Conservation (phyloP, 805 yeast genomes). For the Teunomyces pallodes region DNA sequence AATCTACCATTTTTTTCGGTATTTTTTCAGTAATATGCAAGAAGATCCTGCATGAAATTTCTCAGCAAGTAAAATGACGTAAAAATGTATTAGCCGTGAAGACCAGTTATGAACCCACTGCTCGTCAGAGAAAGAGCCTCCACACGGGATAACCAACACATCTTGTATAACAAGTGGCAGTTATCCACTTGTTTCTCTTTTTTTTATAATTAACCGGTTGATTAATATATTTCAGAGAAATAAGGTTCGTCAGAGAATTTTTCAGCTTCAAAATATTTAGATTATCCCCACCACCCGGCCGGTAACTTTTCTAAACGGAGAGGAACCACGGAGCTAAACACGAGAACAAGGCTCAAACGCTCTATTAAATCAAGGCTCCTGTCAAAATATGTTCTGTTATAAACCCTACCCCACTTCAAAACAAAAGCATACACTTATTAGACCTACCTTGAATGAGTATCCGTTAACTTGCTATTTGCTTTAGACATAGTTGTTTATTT, state of each 20-base stretch:
- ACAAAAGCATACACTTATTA: not conserved
- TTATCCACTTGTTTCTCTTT: not conserved
- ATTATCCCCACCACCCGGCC: not conserved
- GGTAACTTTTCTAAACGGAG: not conserved
- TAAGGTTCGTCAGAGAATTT: not conserved
- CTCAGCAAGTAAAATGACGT: slow-evolving; percentile 1
- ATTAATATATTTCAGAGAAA: not conserved
- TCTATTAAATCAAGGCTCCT: not conserved
- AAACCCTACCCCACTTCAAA: not conserved
- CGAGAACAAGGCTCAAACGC: not conserved
- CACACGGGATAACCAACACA: not conserved
- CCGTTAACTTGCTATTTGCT: too few relatives aligned
- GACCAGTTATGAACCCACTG: not conserved
- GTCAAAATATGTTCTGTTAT: not conserved
- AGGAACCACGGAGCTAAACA: not conserved
- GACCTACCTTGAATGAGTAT: too few relatives aligned
- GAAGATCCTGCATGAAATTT: not conserved
- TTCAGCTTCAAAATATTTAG: not conserved
- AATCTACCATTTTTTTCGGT: not conserved
- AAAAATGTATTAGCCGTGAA: slow-evolving; percentile 1
- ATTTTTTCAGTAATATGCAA: not conserved
- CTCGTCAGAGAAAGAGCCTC: not conserved
- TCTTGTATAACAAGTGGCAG: not conserved
- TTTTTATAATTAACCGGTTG: not conserved
- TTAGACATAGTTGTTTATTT: too few relatives aligned